phyloP scores from a whole-genome alignment of 805 yeast genomes.

The Starmerella roubikii region DNA sequence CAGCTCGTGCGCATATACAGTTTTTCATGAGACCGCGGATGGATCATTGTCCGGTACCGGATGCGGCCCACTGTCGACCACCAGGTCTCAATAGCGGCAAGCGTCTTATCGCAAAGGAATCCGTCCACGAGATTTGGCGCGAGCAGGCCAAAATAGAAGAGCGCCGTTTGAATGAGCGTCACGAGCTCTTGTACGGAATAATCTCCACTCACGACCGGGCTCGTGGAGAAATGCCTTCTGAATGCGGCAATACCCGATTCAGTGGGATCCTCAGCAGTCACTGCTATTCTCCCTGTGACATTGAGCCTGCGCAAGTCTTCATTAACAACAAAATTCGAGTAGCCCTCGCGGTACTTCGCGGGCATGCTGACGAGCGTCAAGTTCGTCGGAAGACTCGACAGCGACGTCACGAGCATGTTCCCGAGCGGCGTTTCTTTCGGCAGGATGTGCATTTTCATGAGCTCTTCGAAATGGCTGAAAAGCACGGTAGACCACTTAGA shows the following conservation, averaged over 20 bases:
- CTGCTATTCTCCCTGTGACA: constrained; percentile 77
- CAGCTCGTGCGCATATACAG: constrained; percentile 34
- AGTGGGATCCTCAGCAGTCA: constrained; percentile 49
- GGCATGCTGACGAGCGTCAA: constrained; percentile 59
- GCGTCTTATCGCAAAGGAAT: constrained; percentile 63
- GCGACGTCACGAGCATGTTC: constrained; percentile 60
- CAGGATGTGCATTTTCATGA: constrained; percentile 51
- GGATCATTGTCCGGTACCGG: constrained; percentile 18
- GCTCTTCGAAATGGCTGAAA: constrained; percentile 48
- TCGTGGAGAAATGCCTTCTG: constrained; percentile 52
- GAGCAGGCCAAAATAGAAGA: constrained; percentile 64
- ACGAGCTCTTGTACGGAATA: constrained; percentile 67
- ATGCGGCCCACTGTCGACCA: constrained; percentile 57
- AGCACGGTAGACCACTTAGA: constrained; percentile 39
- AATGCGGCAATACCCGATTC: constrained; percentile 75
- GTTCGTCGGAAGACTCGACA: constrained; percentile 67
- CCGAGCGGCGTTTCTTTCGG: constrained; percentile 52
- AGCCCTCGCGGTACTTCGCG: constrained; percentile 33
- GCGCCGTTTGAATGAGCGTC: constrained; percentile 55
- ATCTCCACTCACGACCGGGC: constrained; percentile 34
- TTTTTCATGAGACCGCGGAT: constrained; percentile 16
- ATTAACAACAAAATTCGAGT: constrained; percentile 48
- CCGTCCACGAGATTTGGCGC: constrained; percentile 71
- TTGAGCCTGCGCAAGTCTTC: constrained; percentile 61
- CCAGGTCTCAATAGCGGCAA: constrained; percentile 60